Base-by-base conservation (phyloP, 345 rosid species). In the Dipteronia sinensis region DNA sequence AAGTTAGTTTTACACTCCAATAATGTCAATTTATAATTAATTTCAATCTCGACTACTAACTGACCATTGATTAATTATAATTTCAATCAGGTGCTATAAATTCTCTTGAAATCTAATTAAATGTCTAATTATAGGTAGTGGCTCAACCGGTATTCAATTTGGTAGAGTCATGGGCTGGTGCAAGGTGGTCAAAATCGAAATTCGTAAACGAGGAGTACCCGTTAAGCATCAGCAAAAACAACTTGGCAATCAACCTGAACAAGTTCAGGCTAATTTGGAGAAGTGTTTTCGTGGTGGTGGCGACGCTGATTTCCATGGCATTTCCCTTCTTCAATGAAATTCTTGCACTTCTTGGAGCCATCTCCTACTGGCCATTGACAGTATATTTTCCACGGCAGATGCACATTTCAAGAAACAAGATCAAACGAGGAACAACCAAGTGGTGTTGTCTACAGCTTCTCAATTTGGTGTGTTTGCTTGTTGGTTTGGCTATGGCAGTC, bases 291-390 rank as follows among this genome's bases (percentile, higher is more conserved):
- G 83, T 80, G 46, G 34, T 46, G 51, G 31, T 61, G 16, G 69
- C 69, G 29, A 80, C 82, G 7, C 42, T 77, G 12, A 8, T 83
- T 47, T 82, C 86, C 51, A 77, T 75, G 83, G 77, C 64, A 16
- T 7, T 83, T 1, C 86, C 80, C 4, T 80, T 83, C 76, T 83
- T 80, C 72, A 77, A 83, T 42, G 82, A 77, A 68, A 34, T 83
- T 9, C 83, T 83, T 6, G 81, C 82, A 0, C 71, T 80, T 5
- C 75, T 80, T 1, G 82, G 82, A 47, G 86, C 83, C 34, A 16
- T 77, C 11, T 70, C 77, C 20, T 75, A 74, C 42, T 80, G 82
- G 82, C 83, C 86, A 2, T 34, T 83, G 77, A 62, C 82, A 9
- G 79, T 80, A 6, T 80, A 74, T 59, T 80, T 83, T 40, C 86